These are phyloP conservation scores for Picea sitchensis DNA, from an alignment of 75 land plant species.

Conservation along the genomic window DNA sequence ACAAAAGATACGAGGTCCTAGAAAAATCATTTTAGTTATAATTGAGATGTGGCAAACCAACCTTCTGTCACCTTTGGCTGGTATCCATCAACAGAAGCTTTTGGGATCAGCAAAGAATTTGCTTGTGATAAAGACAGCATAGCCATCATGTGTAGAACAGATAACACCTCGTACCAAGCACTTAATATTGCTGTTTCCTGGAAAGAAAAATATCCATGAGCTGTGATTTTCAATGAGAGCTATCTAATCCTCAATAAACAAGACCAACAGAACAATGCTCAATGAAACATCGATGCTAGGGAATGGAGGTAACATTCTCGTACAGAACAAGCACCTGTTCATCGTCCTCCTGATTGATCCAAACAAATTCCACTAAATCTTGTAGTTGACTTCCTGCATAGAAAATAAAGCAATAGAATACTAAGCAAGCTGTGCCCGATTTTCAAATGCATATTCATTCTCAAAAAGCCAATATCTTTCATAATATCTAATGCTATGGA, in stretches of 20 bases:
- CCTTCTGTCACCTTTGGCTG: constrained; percentile 77
- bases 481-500: not conserved
- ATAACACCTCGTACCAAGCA: constrained; percentile 88
- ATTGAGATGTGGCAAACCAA: constrained; percentile 13
- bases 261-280: not conserved
- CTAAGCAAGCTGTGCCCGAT: not conserved
- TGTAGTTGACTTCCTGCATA: constrained; percentile 52
- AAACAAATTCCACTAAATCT: constrained; percentile 65
- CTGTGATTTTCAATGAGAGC: not conserved
- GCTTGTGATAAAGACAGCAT: constrained; percentile 76
- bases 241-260: not conserved
- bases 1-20: not conserved
- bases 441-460: constrained; percentile 2
- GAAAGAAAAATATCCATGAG: not conserved
- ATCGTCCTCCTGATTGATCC: constrained; percentile 85
- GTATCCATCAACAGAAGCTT: constrained; percentile 68
- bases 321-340: constrained; percentile 40
- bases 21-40: not conserved
- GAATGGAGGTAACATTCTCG: not conserved
- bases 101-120: constrained; percentile 71
- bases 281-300: not conserved
- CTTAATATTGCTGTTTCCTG: constrained; percentile 76
- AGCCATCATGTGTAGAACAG: constrained; percentile 85
- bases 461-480: not conserved
- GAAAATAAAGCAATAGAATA: not conserved